Conservation (phyloP, 208 protist genomes). For the Trypanosoma mega region DNA sequence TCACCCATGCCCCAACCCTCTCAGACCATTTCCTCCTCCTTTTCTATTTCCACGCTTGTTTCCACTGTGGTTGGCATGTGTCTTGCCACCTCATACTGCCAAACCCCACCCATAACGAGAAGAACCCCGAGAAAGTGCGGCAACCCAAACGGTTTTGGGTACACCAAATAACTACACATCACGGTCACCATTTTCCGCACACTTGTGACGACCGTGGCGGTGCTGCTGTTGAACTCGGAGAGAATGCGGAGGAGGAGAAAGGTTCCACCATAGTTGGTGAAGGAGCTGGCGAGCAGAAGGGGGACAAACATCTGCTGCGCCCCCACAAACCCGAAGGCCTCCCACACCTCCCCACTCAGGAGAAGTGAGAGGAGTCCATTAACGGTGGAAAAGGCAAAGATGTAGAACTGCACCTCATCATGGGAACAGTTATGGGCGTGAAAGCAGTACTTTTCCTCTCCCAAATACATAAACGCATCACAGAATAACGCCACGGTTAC, state of each 20-base stretch:
- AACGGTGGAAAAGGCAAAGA: slow-evolving; percentile 18
- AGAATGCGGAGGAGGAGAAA: slow-evolving; percentile 48
- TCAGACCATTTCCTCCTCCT: not conserved
- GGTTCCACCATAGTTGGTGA: slow-evolving; percentile 37
- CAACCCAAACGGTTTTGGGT: slow-evolving; percentile 35
- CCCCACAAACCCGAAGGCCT: slow-evolving; percentile 2
- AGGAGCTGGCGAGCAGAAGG: slow-evolving; percentile 24
- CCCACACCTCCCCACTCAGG: not conserved
- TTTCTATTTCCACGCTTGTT: slow-evolving; percentile 12
- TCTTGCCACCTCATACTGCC: slow-evolving; percentile 39
- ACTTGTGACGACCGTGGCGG: slow-evolving; percentile 61
- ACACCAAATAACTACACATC: slow-evolving; percentile 49
- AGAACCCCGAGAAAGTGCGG: slow-evolving; percentile 34
- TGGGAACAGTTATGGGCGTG: slow-evolving; percentile 14
- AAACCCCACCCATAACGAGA: slow-evolving; percentile 36
- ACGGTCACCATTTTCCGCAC: slow-evolving; percentile 70
- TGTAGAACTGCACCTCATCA: slow-evolving; percentile 27
- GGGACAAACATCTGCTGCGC: slow-evolving; percentile 14
- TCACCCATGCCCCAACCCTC: no score
- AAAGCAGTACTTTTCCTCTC: slow-evolving; percentile 64
- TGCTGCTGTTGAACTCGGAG: slow-evolving; percentile 44
- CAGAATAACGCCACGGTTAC: slow-evolving; percentile 39
- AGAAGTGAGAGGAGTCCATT: slow-evolving; percentile 19
- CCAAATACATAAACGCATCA: slow-evolving; percentile 47
- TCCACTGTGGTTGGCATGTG: slow-evolving; percentile 12